Base-by-base conservation (phyloP, 306 rosid species). In the Cercis canadensis region DNA sequence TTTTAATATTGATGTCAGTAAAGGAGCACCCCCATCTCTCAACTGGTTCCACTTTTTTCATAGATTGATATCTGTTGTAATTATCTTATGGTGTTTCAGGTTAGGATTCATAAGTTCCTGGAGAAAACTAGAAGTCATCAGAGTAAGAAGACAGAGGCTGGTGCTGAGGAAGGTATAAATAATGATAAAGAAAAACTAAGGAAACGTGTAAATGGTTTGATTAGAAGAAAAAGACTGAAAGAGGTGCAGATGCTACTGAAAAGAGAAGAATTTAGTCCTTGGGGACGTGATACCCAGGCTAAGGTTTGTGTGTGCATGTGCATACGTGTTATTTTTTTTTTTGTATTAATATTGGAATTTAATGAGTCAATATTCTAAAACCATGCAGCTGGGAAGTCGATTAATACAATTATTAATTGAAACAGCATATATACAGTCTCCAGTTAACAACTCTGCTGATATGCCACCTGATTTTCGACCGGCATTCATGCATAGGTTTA, bases 381-480 rank as follows among this genome's bases (percentile, higher is more conserved):
- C 68, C 70, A 70, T 84, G 90, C 92, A 90, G 90, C 87, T 90
- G 77, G 97, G 97, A 74, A 74, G 92, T 73, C 84, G 90, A 57
- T 75, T 90, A 75, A 85, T 88, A 66, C 85, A 90, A 75, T 66
- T 90, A 67, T 86, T 90, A 73, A 88, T 82, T 53, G 89, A 85
- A 81, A 82, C 95, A 56, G 92, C 97, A 78, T 85, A 78, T 77
- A 80, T 90, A 53, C 92, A 86, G 68, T 74, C 88, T 79, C 92
- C 97, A 73, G 84, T 90, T 58, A 80, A 67, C 74, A 92, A 90
- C 72, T 81, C 69, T 70, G 86, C 81, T 46, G 95, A 88, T 44
- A 64, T 66, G 44, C 95, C 97, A 58, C 97, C 95, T 40, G 97
- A 90, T 62, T 69, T 90, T 70, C 87, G 92, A 79, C 97, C 97